phyloP scores from a whole-genome alignment of 2,329 filamentous ascomycete genomes.

The Sporothrix brasiliensis region DNA sequence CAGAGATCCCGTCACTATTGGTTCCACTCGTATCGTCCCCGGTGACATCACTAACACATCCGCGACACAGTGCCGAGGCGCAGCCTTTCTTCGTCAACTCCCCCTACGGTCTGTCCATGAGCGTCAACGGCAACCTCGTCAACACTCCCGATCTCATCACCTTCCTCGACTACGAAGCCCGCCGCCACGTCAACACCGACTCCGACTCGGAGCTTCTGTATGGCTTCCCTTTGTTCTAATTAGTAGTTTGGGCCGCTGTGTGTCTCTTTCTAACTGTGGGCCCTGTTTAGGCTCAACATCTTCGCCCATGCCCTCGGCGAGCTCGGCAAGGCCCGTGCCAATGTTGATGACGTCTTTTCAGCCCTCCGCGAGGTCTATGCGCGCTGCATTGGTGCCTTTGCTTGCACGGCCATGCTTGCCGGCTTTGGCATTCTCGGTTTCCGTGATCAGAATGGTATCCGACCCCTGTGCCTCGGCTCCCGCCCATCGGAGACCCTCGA shows the following conservation, averaged over 20 bases:
- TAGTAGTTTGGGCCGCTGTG: not conserved
- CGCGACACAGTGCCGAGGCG: conserved; percentile 68
- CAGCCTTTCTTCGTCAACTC: conserved; percentile 93
- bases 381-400: conserved; percentile 75
- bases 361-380: conserved; percentile 73
- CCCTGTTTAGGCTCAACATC: conserved; percentile 70
- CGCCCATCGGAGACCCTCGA: conserved; percentile 66
- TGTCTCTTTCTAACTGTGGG: not conserved
- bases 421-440: conserved; percentile 79
- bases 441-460: conserved; percentile 78
- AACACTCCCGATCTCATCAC: conserved; percentile 69
- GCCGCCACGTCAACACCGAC: conserved; percentile 87
- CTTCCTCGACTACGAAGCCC: conserved; percentile 76
- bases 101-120: conserved; percentile 79
- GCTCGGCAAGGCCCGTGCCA: conserved; percentile 82
- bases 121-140: conserved; percentile 88
- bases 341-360: conserved; percentile 76
- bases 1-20: no score
- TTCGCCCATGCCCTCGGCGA: conserved; percentile 83
- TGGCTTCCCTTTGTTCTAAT: not conserved
- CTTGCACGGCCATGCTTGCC: conserved; percentile 82
- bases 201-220: conserved; percentile 80
- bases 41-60: not conserved
- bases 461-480: conserved; percentile 77
- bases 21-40: not conserved